These are phyloP conservation scores for Tieghemiomyces parasiticus DNA, from an alignment of 192 early-diverging fungal species.

Conservation along the genomic window DNA sequence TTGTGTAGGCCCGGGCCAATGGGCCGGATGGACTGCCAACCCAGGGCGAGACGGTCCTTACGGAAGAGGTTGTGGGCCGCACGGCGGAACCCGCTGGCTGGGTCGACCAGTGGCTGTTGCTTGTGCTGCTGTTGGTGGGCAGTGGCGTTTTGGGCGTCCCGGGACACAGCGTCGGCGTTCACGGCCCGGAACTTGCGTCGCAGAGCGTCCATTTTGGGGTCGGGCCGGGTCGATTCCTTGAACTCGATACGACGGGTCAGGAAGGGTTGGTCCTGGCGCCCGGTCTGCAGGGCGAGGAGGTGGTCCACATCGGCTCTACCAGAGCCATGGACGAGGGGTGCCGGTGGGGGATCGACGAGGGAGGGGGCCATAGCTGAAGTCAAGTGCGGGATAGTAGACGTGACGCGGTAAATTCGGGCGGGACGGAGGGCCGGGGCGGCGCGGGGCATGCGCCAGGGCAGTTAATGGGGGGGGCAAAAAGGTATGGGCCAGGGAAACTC, in stretches of 20 bases:
- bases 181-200: conserved; percentile 48
- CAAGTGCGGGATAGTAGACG: too few species aligned
- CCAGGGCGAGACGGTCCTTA: conserved; percentile 30
- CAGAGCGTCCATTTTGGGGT: conserved; percentile 41
- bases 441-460: too few species aligned
- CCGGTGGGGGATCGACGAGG: neutral
- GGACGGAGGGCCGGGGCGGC: too few species aligned
- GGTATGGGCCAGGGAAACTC: too few species aligned
- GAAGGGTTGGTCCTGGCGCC: conserved; percentile 24
- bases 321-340: neutral
- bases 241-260: conserved; percentile 45
- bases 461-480: too few species aligned
- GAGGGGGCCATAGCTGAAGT: conserved; percentile 5
- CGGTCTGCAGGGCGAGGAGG: conserved; percentile 22
- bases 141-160: neutral
- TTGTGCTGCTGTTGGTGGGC: neutral
- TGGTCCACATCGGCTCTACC: conserved; percentile 18
- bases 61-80: conserved; percentile 39
- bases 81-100: conserved; percentile 40
- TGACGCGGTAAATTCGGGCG: too few species aligned
- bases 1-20: conserved; percentile 58
- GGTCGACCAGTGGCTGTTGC: conserved; percentile 23
- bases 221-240: conserved; percentile 34
- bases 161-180: conserved; percentile 19
- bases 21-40: conserved; percentile 37